Percentiles rank a stretch among this genome's conserved stretches.
Conservation (phyloP, 352 stramenopile genomes). For the Phytophthora palmivora region DNA sequence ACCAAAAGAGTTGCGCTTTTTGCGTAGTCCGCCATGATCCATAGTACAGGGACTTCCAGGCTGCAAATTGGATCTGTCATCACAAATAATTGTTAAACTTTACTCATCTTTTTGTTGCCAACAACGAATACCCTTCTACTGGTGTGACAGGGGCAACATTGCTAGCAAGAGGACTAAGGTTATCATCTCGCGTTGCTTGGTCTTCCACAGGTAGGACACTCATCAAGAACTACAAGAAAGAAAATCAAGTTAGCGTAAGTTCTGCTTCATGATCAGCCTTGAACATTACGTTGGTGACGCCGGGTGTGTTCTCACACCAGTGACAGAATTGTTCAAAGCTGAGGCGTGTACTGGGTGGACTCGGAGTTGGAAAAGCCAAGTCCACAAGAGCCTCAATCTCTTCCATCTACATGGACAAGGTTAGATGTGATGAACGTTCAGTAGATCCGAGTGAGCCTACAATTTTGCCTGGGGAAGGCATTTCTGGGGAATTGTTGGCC, state of each 20-base stretch:
- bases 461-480: slow-evolving; percentile 22
- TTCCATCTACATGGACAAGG: slow-evolving; percentile 47
- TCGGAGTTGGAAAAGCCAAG: slow-evolving; percentile 61
- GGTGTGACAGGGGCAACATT: slow-evolving; percentile 33
- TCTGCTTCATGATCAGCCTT: not conserved
- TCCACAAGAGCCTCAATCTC: slow-evolving; percentile 88
- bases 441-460: slow-evolving; percentile 18
- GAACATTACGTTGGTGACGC: slow-evolving; percentile 65
- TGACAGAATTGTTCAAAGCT: slow-evolving; percentile 89
- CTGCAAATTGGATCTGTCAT: slow-evolving; percentile 15
- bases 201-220: slow-evolving; percentile 80
- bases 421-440: not conserved
- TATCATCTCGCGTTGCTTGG: slow-evolving; percentile 21
- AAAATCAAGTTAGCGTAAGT: not conserved
- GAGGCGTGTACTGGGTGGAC: slow-evolving; percentile 60
- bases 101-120: not conserved
- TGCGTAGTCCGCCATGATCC: slow-evolving; percentile 19
- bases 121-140: slow-evolving; percentile 40
- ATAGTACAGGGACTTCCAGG: slow-evolving; percentile 13
- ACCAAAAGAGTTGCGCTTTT: slow-evolving; percentile 54
- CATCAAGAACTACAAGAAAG: slow-evolving; percentile 65
- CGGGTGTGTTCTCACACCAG: slow-evolving; percentile 85
- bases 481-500: slow-evolving; percentile 20
- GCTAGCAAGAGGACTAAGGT: slow-evolving; percentile 11
- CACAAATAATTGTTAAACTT: slow-evolving; percentile 4